Conservation (phyloP, 495 filamentous ascomycete genomes). For the Podospora pseudocomata region DNA sequence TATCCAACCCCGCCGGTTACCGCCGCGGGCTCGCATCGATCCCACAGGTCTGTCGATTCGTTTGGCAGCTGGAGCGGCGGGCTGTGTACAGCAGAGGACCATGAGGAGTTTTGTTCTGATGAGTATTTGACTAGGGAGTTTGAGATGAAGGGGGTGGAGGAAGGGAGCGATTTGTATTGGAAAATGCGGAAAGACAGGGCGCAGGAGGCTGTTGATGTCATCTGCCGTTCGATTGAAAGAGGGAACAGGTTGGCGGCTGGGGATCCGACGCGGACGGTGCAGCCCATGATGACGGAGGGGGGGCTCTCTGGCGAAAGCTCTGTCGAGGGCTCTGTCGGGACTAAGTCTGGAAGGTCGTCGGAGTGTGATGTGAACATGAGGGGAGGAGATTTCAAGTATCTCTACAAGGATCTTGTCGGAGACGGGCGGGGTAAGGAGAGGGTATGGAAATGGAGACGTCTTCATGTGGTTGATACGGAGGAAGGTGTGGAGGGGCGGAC, state of each 20-base stretch:
- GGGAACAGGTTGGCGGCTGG: too few relatives aligned
- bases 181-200: not conserved
- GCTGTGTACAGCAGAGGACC: not conserved
- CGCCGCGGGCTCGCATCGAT: not conserved
- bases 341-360: too few relatives aligned
- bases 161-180: not conserved
- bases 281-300: too few relatives aligned
- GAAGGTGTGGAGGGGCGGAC: not conserved
- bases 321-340: not conserved
- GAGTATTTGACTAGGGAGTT: not conserved
- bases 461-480: not conserved
- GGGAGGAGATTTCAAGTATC: not conserved
- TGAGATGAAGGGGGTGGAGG: not conserved
- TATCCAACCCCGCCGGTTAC: too few relatives aligned
- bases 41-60: not conserved
- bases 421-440: not conserved
- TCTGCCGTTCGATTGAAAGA: not conserved
- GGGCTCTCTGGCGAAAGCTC: too few relatives aligned
- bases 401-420: not conserved
- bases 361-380: not conserved
- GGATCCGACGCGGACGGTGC: too few relatives aligned
- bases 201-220: not conserved
- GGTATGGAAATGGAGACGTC: not conserved
- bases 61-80: too few relatives aligned
- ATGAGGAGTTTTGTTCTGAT: not conserved